These are phyloP conservation scores for Cytospora mali DNA, from an alignment of 2,329 filamentous ascomycete genomes.

Conservation along the genomic window DNA sequence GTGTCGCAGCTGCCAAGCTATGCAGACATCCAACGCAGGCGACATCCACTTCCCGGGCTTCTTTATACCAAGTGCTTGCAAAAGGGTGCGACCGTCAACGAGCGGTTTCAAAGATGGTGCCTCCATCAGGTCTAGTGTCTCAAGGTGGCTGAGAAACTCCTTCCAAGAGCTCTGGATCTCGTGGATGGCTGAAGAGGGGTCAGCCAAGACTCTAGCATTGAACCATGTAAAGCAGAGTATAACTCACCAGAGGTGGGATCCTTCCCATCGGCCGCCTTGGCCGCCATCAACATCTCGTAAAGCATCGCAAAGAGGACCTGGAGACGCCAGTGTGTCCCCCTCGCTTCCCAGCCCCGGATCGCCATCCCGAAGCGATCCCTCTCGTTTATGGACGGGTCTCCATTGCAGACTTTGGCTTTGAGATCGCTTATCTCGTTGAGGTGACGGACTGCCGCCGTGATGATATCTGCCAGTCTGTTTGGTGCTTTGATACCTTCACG, in stretches of 20 bases:
- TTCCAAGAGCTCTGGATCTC: conserved; percentile 56
- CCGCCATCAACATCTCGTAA: conserved; percentile 57
- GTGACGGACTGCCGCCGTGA: conserved; percentile 67
- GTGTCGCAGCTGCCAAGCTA: conserved; percentile 87
- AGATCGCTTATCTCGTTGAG: conserved; percentile 63
- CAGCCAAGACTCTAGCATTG: neutral
- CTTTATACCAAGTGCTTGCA: conserved; percentile 66
- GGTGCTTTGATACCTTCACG: conserved; percentile 78
- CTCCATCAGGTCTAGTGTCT: conserved; percentile 58
- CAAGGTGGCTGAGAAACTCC: conserved; percentile 57
- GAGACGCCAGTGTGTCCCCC: conserved; percentile 66
- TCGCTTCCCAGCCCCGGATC: conserved; percentile 70
- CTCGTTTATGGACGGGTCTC: conserved; percentile 48
- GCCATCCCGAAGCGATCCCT: conserved; percentile 73
- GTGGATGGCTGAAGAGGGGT: conserved; percentile 43
- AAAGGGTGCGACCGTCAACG: conserved; percentile 75
- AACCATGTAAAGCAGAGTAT: neutral
- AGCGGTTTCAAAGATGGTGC: conserved; percentile 62
- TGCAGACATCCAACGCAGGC: conserved; percentile 74
- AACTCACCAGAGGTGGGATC: conserved; percentile 43
- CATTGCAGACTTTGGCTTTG: conserved; percentile 57
- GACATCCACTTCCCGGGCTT: conserved; percentile 85
- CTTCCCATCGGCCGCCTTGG: conserved; percentile 20
- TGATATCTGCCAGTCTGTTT: conserved; percentile 72
- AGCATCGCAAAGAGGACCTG: conserved; percentile 71